Evolutionary conservation across 2,329 filamentous ascomycete species (phyloP).

Genomic region (Calycina marina): DNA sequence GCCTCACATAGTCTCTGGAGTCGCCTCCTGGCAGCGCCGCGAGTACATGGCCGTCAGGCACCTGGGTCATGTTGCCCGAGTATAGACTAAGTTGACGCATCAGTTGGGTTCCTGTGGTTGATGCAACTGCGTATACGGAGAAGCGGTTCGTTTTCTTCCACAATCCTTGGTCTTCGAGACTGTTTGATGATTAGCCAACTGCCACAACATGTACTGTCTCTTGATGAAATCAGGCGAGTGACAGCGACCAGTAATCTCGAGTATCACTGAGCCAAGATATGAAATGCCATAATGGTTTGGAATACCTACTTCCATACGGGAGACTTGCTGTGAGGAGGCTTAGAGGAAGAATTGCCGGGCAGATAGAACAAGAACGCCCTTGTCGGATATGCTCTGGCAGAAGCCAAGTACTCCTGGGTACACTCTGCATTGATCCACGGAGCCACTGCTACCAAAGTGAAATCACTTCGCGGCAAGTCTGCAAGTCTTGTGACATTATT

Average conservation of each 20-base stretch:
- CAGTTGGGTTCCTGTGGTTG: constrained; percentile 48
- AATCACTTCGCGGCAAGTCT: constrained; percentile 55
- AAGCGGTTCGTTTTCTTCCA: constrained; percentile 62
- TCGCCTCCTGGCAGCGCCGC: constrained; percentile 38
- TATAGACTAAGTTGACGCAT: constrained; percentile 62
- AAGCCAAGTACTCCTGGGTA: constrained; percentile 54
- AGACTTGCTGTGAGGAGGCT: constrained; percentile 52
- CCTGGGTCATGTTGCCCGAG: constrained; percentile 55
- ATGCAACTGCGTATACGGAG: constrained; percentile 72
- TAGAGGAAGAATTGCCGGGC: constrained; percentile 30
- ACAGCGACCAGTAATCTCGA: too few species aligned
- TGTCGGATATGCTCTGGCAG: constrained; percentile 41
- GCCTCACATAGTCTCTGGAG: constrained; percentile 41
- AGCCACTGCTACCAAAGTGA: constrained; percentile 66
- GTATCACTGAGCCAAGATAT: too few species aligned
- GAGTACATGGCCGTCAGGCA: constrained; percentile 44
- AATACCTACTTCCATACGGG: constrained; percentile 58
- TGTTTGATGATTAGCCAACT: too few species aligned
- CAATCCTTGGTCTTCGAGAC: constrained; percentile 48
- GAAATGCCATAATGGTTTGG: too few species aligned
- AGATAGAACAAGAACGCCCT: constrained; percentile 50
- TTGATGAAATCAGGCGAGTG: too few species aligned
- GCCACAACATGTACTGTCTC: too few species aligned
- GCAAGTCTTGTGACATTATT: constrained; percentile 55
- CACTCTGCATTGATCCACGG: constrained; percentile 73